These are phyloP conservation scores for Saussurea involucrata DNA, from an alignment of 129 eudicot genomes.

Conservation along the genomic window DNA sequence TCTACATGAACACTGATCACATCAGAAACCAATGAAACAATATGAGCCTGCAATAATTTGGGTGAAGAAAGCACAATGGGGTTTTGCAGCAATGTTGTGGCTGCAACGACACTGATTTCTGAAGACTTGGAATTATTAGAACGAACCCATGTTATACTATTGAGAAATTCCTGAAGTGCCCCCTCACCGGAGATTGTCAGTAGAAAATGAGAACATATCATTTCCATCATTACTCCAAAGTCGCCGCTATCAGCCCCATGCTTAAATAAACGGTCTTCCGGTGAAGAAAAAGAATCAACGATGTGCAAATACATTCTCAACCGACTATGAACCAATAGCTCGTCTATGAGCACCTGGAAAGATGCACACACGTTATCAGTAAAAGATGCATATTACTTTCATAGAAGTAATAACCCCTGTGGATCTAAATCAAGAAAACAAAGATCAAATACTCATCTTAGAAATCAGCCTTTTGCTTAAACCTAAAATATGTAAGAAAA, in stretches of 20 bases:
- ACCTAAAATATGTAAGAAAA: background rate
- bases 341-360: slow-evolving; percentile 70
- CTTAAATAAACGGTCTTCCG: slow-evolving; percentile 18
- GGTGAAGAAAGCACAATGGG: slow-evolving; percentile 60
- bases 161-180: slow-evolving; percentile 36
- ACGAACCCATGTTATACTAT: slow-evolving; percentile 29
- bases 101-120: slow-evolving; percentile 50
- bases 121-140: slow-evolving; percentile 24
- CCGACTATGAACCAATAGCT: slow-evolving; percentile 49
- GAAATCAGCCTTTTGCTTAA: background rate
- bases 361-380: slow-evolving; percentile 10
- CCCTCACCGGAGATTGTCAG: slow-evolving; percentile 37
- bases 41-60: slow-evolving; percentile 62
- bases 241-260: slow-evolving; percentile 21
- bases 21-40: slow-evolving; percentile 58
- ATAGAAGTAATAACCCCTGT: background rate
- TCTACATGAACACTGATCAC: slow-evolving; percentile 26
- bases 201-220: slow-evolving; percentile 54
- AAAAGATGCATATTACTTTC: slow-evolving; percentile 1
- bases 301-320: slow-evolving; percentile 38
- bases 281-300: slow-evolving; percentile 40
- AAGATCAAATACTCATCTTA: background rate
- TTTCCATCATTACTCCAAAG: slow-evolving; percentile 50
- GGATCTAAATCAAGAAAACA: background rate
- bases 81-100: slow-evolving; percentile 51